Conservation (phyloP, 139 green algal genomes). For the Chlorella sp. region DNA sequence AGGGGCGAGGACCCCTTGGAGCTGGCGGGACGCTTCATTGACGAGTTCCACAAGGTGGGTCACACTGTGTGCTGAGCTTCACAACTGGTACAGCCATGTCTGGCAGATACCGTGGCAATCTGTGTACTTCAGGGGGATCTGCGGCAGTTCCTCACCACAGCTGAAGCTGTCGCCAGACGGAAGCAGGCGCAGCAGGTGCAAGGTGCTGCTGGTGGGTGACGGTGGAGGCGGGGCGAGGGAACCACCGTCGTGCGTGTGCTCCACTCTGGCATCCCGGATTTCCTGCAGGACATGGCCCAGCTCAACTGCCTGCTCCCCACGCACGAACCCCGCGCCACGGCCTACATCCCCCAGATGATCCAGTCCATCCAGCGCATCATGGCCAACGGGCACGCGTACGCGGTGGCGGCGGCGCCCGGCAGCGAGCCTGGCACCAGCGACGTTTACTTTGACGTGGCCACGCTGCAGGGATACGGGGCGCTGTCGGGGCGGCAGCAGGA, state of each 20-base stretch:
- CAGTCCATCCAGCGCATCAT: conserved; percentile 82
- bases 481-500: conserved; percentile 77
- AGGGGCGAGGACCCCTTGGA: conserved; percentile 60
- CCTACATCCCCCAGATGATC: conserved; percentile 86
- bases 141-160: too few relatives aligned
- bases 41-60: conserved; percentile 73
- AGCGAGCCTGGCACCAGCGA: too few relatives aligned
- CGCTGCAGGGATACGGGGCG: conserved; percentile 76
- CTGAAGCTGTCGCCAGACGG: too few relatives aligned
- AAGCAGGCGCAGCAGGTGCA: too few relatives aligned
- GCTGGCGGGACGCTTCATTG: conserved; percentile 76
- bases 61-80: too few relatives aligned
- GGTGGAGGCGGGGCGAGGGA: too few relatives aligned
- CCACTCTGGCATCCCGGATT: too few relatives aligned
- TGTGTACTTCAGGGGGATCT: too few relatives aligned
- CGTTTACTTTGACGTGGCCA: conserved; percentile 91
- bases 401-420: conserved; percentile 39
- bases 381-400: conserved; percentile 85
- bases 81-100: too few relatives aligned
- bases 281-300: conserved; percentile 74
- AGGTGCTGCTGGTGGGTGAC: too few relatives aligned
- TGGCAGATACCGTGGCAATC: too few relatives aligned
- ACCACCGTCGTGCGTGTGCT: too few relatives aligned
- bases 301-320: conserved; percentile 81
- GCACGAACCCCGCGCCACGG: conserved; percentile 85